Conservation (phyloP, 345 rosid species). For the Anastatica hierochuntica region DNA sequence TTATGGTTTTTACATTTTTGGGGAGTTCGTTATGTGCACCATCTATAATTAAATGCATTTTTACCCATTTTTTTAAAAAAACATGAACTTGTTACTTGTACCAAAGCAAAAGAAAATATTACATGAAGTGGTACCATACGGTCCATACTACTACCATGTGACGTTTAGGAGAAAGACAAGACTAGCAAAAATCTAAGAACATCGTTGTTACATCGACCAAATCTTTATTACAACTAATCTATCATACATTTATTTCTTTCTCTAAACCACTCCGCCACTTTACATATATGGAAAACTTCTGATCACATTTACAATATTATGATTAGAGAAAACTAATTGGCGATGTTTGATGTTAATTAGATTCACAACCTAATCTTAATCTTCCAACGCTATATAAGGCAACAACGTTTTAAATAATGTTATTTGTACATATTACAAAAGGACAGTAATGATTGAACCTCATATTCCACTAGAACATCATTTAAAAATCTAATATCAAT, state of each 20-base stretch:
- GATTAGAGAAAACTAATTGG: too few species aligned
- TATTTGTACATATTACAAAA: not conserved
- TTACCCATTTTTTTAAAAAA: not conserved
- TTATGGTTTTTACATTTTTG: not conserved
- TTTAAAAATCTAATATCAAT: not conserved
- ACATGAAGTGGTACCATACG: constrained; percentile 26
- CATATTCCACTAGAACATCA: constrained; percentile 14
- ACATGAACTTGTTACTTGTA: constrained; percentile 5
- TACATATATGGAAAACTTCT: too few species aligned
- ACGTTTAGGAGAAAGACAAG: constrained; percentile 9
- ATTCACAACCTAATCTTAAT: too few species aligned
- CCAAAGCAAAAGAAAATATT: not conserved
- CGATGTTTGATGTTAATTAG: too few species aligned
- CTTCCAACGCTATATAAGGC: too few species aligned
- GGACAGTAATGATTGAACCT: constrained; percentile 9
- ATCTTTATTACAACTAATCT: too few species aligned
- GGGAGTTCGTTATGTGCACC: not conserved
- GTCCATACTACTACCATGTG: too few species aligned
- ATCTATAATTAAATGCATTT: not conserved
- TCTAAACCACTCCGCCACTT: too few species aligned
- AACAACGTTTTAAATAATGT: not conserved
- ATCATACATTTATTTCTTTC: too few species aligned
- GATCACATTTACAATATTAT: too few species aligned
- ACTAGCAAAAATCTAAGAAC: not conserved
- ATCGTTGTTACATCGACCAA: too few species aligned